Evolutionary conservation across 2,329 filamentous ascomycete species (phyloP), one percentile per base, ranked within the genome.

Genomic region (Cryphonectria japonica): DNA sequence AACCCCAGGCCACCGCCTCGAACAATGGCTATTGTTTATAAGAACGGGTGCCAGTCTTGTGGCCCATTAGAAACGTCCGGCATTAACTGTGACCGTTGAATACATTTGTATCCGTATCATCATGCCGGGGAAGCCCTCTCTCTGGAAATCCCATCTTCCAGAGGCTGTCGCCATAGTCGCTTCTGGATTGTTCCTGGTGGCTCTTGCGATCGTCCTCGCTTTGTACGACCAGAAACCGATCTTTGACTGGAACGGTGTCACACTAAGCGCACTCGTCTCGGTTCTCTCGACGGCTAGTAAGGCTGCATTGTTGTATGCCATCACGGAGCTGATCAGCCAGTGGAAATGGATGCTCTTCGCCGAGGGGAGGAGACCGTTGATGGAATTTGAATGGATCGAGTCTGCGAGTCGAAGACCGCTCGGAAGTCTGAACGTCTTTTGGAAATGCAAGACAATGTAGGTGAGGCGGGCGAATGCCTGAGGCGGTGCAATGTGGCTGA

Each of bases 321-420:
- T 66, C 32, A 34, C 32, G 32, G 66, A 67, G 39, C 59, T 67
- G 19, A 13, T 69, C 32, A 69, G 69, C 32, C 69, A 71, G 61
- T 69, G 69, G 69, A 66, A 69, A 32, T 69, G 69, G 66, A 66
- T 69, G 16, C 61, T 71, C 9, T 71, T 50, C 43, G 59, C 66
- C 0, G 61, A 57, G 11, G 16, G 29, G 2, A 39, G 43, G 14
- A 52, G 60, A 11, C 50, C 65, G 19, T 52, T 71, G 60, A 69
- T 71, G 34, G 66, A 66, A 6, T 69, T 71, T 26, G 66, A 71
- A 37, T 37, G 66, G 32, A 68, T 71, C 60, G 69, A 69, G 19
- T 50, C 69, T 19, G 57, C 66, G 32, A 68, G 69, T n/a, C 66
- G 69, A 5, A 66, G 69, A 16, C 52, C 61, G 19, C 50, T 71